A percentile compares a stretch with the other conserved stretches of the same genome.
Evolutionary conservation across 441 rosid genomes (phyloP).

Genomic region (Corymbia citriodora): DNA sequence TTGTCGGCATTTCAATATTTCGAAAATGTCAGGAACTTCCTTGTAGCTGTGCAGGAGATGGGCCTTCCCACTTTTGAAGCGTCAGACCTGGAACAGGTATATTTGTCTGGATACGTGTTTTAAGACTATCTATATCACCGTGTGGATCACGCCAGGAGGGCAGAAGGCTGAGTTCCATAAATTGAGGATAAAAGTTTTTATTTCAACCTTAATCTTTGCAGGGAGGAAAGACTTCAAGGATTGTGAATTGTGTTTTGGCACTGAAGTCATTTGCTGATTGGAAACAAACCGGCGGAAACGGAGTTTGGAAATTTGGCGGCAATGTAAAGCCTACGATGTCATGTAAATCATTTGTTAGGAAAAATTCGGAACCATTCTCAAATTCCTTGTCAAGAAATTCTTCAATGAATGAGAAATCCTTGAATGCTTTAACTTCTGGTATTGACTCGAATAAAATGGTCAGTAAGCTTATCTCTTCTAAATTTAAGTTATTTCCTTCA

Average conservation of each 20-base stretch:
- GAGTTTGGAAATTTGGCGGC: slow-evolving; percentile 94
- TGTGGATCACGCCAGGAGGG: not conserved
- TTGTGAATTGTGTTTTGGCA: slow-evolving; percentile 83
- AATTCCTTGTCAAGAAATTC: slow-evolving; percentile 65
- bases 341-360: slow-evolving; percentile 67
- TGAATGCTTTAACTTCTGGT: slow-evolving; percentile 21
- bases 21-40: slow-evolving; percentile 94
- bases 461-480: slow-evolving; percentile 26
- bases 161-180: not conserved
- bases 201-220: slow-evolving; percentile 16
- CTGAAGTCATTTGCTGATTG: slow-evolving; percentile 83
- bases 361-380: slow-evolving; percentile 74
- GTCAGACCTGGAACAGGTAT: slow-evolving; percentile 94
- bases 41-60: slow-evolving; percentile 75
- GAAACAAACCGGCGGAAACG: slow-evolving; percentile 83
- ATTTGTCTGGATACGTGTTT: not conserved
- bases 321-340: slow-evolving; percentile 52
- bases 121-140: not conserved
- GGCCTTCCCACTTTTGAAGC: slow-evolving; percentile 95
- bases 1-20: slow-evolving; percentile 95
- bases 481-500: not conserved
- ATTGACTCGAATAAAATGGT: slow-evolving; percentile 66
- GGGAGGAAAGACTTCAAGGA: slow-evolving; percentile 93
- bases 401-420: slow-evolving; percentile 45
- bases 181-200: not conserved